Evolutionary conservation across 805 yeast species (phyloP), one percentile per base, ranked within the genome.

Genomic region (Teunomyces gatunensis): DNA sequence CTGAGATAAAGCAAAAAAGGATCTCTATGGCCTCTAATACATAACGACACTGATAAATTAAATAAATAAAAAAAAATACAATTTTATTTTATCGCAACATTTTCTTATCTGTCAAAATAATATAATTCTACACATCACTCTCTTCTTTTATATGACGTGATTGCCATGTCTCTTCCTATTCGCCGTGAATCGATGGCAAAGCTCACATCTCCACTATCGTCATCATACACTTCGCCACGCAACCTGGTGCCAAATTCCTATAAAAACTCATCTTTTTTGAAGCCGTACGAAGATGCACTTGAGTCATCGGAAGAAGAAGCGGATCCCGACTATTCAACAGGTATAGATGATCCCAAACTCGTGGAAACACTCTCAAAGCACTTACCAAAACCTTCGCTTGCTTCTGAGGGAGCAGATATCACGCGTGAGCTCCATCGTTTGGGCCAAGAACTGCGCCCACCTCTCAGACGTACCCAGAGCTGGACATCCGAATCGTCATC

Each of bases 381-480:
- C 57, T 54, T 75, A 20, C 68, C 71, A 1, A 68, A 63, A 25
- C 58, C 58, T 1, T 63, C 75, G 2, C 54, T 77, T 28, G 65
- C 65, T 32, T 49, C 65, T 4, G 80, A 75, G 32, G 80, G 81
- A 6, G 82, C 79, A 11, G 83, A 78, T 54, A 75, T 78, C 36
- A 76, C 79, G 3, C 61, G 81, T 54, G 81, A 77, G 47, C 54
- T 78, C 45, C 76, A 73, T 54, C 69, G 63, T 13, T 32, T 53
- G 32, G 39, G 47, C 32, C 48, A 40, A 23, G 48, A 46, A 12
- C 32, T 7, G 12, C 32, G 33, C 9, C 50, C 49, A n/a, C 28
- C 13, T 4, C 32, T 42, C 36, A 23, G 49, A 12, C 39, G 55
- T 6, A 45, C 48, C 27, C 51, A 39, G 35, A 64, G 69, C 29